Conservation (phyloP, 2,329 filamentous ascomycete genomes). For the Metarhizium brunneum region DNA sequence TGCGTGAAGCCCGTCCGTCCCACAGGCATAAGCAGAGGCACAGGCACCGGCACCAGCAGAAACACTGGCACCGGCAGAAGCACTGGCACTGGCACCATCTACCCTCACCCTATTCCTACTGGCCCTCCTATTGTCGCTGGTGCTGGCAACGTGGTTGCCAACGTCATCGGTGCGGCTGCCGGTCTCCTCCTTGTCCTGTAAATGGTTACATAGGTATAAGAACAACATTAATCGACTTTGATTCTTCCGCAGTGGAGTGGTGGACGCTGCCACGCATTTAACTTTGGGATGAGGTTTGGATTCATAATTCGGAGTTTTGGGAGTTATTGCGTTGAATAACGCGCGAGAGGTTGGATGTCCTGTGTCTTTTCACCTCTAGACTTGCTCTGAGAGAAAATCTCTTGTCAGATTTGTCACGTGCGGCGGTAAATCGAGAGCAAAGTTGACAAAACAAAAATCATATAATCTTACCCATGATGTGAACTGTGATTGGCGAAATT, state of each 20-base stretch:
- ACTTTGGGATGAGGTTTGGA: neutral
- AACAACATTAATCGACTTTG: neutral
- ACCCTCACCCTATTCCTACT: neutral
- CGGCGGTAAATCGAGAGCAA: too few relatives aligned
- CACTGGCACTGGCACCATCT: neutral
- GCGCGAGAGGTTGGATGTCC: neutral
- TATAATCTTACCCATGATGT: too few relatives aligned
- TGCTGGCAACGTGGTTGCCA: conserved; percentile 10
- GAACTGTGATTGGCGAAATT: neutral
- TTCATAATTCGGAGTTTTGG: neutral
- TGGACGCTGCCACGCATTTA: neutral
- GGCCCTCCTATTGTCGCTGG: conserved; percentile 9
- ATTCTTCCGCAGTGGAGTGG: neutral
- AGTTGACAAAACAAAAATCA: too few relatives aligned
- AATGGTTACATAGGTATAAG: neutral
- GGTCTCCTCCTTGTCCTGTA: conserved; percentile 15
- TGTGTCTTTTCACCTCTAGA: neutral
- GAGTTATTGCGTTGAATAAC: neutral
- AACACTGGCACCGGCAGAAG: too few relatives aligned
- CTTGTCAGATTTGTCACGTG: neutral
- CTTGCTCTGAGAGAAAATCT: neutral
- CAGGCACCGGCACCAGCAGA: too few relatives aligned
- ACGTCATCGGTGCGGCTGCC: conserved; percentile 13
- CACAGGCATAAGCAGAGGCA: neutral
- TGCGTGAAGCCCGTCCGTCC: conserved; percentile 1